Percentiles rank a stretch among this genome's conserved stretches.
These are phyloP conservation scores for Plectosphaerella sp. DNA, from an alignment of 2,329 filamentous ascomycete species.

Conservation along the genomic window DNA sequence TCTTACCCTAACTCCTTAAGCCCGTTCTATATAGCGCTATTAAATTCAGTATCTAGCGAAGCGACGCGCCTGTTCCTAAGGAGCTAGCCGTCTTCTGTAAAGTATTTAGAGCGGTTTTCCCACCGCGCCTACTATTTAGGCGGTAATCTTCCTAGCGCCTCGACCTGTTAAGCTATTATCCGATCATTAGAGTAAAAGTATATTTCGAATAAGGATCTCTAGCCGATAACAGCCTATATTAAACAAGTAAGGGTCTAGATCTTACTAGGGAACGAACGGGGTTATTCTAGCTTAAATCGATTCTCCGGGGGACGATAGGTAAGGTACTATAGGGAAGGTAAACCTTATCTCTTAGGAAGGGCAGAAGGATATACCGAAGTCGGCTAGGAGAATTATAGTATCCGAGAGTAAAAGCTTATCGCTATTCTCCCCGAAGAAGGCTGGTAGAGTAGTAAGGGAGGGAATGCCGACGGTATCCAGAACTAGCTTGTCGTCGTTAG, in stretches of 20 bases:
- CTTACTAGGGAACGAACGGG: constrained; percentile 23
- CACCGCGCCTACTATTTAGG: constrained; percentile 7
- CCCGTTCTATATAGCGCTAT: constrained; percentile 22
- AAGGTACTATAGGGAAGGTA: constrained; percentile 17
- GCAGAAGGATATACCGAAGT: constrained; percentile 25
- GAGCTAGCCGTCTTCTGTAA: constrained; percentile 1
- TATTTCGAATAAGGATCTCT: constrained; percentile 17
- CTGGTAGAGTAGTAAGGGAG: no score
- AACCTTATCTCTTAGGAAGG: constrained; percentile 9
- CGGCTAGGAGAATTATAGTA: constrained; percentile 14
- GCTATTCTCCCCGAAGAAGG: constrained; percentile 11
- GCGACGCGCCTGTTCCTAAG: constrained; percentile 7
- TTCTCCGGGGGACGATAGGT: constrained; percentile 20
- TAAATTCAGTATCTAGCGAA: constrained; percentile 20
- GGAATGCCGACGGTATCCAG: background rate
- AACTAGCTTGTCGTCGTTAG: background rate
- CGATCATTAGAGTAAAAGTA: constrained; percentile 18
- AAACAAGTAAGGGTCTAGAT: constrained; percentile 26
- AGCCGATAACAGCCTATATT: constrained; percentile 22
- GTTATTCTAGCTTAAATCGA: constrained; percentile 19
- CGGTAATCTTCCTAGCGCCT: constrained; percentile 19
- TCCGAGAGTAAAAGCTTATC: constrained; percentile 19
- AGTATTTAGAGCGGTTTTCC: constrained; percentile 5
- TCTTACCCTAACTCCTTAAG: constrained; percentile 3
- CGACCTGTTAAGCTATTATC: constrained; percentile 22